Evolutionary conservation across 306 rosid species (phyloP).

Genomic region (Cyclanthera cordifolia): DNA sequence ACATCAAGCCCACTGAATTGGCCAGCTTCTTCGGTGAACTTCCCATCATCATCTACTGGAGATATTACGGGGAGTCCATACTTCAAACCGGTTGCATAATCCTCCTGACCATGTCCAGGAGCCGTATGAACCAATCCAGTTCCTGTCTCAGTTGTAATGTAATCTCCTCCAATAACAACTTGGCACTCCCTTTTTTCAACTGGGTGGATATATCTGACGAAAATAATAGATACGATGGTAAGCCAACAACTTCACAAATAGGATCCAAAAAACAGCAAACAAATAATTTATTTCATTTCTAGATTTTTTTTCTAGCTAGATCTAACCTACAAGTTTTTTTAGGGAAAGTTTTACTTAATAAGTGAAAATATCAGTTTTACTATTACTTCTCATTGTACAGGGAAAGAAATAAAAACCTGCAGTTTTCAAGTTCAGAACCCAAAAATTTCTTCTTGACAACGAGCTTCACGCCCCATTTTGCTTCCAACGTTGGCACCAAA

Average conservation of each 20-base stretch:
- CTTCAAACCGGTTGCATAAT: conserved; percentile 83
- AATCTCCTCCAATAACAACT: conserved; percentile 84
- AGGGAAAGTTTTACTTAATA: background rate
- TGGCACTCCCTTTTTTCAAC: conserved; percentile 61
- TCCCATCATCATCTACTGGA: conserved; percentile 84
- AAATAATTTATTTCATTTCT: background rate
- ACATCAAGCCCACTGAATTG: conserved; percentile 87
- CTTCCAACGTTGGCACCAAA: conserved; percentile 75
- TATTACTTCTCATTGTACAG: conserved; percentile 6
- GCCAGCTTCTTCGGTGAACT: conserved; percentile 95
- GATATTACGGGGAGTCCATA: conserved; percentile 75
- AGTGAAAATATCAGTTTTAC: background rate
- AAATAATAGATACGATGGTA: conserved; percentile 3
- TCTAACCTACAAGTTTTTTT: conserved; percentile 59
- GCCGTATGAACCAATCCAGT: conserved; percentile 99
- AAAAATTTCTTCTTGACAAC: conserved; percentile 38
- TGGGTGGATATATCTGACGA: conserved; percentile 75
- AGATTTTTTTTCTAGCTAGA: conserved; percentile 4
- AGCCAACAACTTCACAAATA: conserved; percentile 6
- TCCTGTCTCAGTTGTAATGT: conserved; percentile 89
- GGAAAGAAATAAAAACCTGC: conserved; percentile 44
- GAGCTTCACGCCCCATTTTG: conserved; percentile 79
- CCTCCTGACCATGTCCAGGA: conserved; percentile 99
- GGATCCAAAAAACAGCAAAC: background rate
- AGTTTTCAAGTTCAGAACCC: conserved; percentile 86